phyloP scores from a whole-genome alignment of 305 asterid species.

The Nicotiana rustica region DNA sequence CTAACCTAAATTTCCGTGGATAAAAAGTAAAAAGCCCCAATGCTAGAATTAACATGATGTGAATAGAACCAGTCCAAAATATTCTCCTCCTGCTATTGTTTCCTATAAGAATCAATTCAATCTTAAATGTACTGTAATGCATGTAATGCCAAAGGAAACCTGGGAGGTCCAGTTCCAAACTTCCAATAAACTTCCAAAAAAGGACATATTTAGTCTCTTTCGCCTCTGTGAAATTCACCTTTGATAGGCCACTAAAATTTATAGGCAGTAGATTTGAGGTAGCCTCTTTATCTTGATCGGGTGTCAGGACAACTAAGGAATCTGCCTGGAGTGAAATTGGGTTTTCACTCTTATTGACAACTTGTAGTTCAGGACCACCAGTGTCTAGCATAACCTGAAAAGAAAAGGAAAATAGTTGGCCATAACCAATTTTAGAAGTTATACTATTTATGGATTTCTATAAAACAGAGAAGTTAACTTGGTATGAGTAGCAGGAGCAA shows the following conservation, averaged over 20 bases:
- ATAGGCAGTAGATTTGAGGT: slow-evolving; percentile 75
- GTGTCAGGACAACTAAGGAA: slow-evolving; percentile 63
- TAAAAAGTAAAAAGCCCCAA: too few species aligned
- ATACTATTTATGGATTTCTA: background rate
- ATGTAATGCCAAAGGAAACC: background rate
- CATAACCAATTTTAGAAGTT: background rate
- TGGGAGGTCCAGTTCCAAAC: background rate
- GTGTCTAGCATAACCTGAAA: slow-evolving; percentile 92
- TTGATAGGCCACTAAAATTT: slow-evolving; percentile 68
- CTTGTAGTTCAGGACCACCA: slow-evolving; percentile 83
- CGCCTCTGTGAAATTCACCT: slow-evolving; percentile 48
- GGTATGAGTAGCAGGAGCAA: slow-evolving; percentile 12
- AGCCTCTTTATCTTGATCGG: slow-evolving; percentile 77
- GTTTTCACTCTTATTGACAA: slow-evolving; percentile 66
- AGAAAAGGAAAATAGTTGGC: slow-evolving; percentile 25
- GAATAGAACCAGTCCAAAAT: background rate
- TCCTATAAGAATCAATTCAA: background rate
- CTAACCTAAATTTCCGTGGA: background rate
- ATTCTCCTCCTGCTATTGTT: background rate
- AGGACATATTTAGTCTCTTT: background rate
- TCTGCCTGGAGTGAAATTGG: slow-evolving; percentile 69
- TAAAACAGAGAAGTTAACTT: background rate
- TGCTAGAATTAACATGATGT: background rate
- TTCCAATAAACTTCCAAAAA: background rate
- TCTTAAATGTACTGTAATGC: background rate